Evolutionary conservation across 2,329 filamentous ascomycete genomes (phyloP).

Genomic region (Trichoderma sp.): DNA sequence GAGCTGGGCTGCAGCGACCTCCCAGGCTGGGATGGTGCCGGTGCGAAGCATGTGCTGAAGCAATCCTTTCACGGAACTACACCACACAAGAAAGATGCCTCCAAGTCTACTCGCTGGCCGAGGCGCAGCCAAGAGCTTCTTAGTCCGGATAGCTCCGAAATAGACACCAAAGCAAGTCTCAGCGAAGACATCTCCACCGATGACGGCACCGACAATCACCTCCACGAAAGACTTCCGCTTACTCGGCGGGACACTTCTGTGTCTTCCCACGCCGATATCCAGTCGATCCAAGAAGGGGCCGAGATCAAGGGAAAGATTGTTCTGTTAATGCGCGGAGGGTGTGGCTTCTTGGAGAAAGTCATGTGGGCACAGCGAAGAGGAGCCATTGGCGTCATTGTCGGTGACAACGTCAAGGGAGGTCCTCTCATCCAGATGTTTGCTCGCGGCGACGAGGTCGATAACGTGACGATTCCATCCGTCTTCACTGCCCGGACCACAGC

Average conservation of each 20-base stretch:
- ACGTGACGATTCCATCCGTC: slow-evolving; percentile 88
- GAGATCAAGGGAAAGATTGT: slow-evolving; percentile 95
- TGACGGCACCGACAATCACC: slow-evolving; percentile 84
- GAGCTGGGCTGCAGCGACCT: slow-evolving; percentile 96
- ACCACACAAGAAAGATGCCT: slow-evolving; percentile 27
- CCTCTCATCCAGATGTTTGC: slow-evolving; percentile 97
- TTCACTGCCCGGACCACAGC: slow-evolving; percentile 96
- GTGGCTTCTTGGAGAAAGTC: slow-evolving; percentile 94
- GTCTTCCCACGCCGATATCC: slow-evolving; percentile 78
- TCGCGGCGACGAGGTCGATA: slow-evolving; percentile 85
- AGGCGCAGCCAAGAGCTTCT: slow-evolving; percentile 28
- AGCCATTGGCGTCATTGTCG: slow-evolving; percentile 86
- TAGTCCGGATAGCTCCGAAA: slow-evolving; percentile 31
- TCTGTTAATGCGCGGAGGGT: slow-evolving; percentile 86
- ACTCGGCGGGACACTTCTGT: slow-evolving; percentile 40
- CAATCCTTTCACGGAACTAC: slow-evolving; percentile 38
- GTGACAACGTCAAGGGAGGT: slow-evolving; percentile 87
- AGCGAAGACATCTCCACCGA: slow-evolving; percentile 40
- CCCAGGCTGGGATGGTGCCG: slow-evolving; percentile 76
- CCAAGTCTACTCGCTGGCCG: slow-evolving; percentile 24
- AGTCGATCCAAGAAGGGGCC: slow-evolving; percentile 85
- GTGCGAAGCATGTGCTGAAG: slow-evolving; percentile 47
- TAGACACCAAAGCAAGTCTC: slow-evolving; percentile 26
- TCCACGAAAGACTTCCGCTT: slow-evolving; percentile 57
- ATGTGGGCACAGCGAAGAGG: slow-evolving; percentile 95